Base-by-base conservation (phyloP, 352 stramenopile genomes). In the Pythium dissotocum region DNA sequence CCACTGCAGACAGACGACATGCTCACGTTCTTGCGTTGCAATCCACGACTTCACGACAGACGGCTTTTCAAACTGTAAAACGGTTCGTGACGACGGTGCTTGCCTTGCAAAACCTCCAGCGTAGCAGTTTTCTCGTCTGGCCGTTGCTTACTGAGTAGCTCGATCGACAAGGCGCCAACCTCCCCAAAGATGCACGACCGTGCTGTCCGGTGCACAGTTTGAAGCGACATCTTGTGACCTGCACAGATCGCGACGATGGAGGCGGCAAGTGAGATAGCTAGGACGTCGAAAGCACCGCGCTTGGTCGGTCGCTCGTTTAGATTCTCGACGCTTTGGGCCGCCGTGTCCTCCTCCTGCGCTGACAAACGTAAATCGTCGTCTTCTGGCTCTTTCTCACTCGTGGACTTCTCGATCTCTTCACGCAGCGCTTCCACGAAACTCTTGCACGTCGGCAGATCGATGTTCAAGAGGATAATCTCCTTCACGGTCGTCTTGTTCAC, bases 391-490 rank as follows among this genome's bases (percentile, higher is more conserved):
- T 58, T 13, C 18, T 58, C 28, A 6, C 30, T 14, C 2, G 14
- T 35, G 3, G 54, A 44, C 40, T 26, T 13, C 44, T 55, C 10
- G 2, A n/a, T 32, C 12, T 14, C 35, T 61, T 61, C 28, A 0
- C 35, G 33, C 16, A 81, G 24, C 16, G 65, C 75, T 14, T 61
- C 46, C 0, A 72, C 48, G 35, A 83, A 83, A 35, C 66, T 75
- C 0, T 55, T n/a, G 14, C 77, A 72, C 0, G 77, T 85, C 30
- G 72, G 69, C 16, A 73, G 58, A 51, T 85, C 77, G 65, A 77
- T 74, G 67, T 85, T 82, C 72, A 85, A 78, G 4, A 85, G 53
- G 26, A 69, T 58, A 54, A 85, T 80, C 14, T 21, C n/a, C 7
- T 57, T 49, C 13, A 84, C 2, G 13, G 64, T 63, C 21, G 26